Base-by-base conservation (phyloP, 805 yeast genomes). In the Saccharomyces mikatae region DNA sequence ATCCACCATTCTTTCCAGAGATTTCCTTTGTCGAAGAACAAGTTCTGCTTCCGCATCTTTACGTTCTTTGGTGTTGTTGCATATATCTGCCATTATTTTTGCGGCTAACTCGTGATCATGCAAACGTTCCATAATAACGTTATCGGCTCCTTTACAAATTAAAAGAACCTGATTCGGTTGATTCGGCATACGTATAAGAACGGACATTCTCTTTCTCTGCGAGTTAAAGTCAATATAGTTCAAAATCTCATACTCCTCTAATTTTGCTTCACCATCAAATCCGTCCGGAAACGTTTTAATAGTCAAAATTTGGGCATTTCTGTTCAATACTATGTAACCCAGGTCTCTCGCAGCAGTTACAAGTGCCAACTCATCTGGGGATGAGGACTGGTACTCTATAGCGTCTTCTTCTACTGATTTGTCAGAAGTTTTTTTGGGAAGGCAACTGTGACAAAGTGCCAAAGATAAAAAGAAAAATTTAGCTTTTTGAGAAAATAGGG, bases 131-230 rank as follows among this genome's bases (percentile, higher is more conserved):
- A 91, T 68, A 50, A 94, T 88, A 10, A 92, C 79, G 63, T 89
- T 89, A 68, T 94, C 99, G 1, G 99, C 99, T 53, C 99, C 99
- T 71, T 94, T 94, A 71, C 96, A 89, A 47, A 94, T 74, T 58
- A 94, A 65, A 48, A 92, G 81, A 24, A 90, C 78, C 55, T 86
- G 78, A 6, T 81, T 81, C 2, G 58, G 55, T 21, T 63, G 63
- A 66, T 87, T 86, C 0, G 97, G 96, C 61, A 87, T 81, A 56
- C 73, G 77, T 0, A 90, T 84, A 9, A 92, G 68, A n/a, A 88
- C 82, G 0, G 97, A 89, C 99, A 94, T 94, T 65, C 99, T 79
- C 71, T 94, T 94, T 64, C 99, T 81, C 3, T 83, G 74, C 0
- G 96, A 88, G 0, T 92, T 77, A 65, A 94, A 94, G 54, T 92